Evolutionary conservation across 768 basidiomycete genomes (phyloP).

Genomic region (Leccinum subtestaceum): DNA sequence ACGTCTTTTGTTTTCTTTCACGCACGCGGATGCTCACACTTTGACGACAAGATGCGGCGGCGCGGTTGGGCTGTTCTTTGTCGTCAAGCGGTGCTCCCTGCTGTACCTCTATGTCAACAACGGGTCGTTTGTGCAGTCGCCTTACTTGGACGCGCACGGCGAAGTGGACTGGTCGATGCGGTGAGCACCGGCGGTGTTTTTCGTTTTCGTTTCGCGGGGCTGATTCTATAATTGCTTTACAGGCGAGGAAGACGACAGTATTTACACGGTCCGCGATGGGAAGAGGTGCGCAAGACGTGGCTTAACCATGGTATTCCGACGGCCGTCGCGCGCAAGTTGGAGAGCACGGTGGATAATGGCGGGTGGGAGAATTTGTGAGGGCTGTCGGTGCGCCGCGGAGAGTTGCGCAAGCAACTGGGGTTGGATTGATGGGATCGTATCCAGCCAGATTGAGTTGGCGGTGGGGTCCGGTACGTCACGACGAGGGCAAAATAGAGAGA

Average conservation of each 20-base stretch:
- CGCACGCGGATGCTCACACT: too few species aligned
- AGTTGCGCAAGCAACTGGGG: too few species aligned
- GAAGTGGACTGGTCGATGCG: conserved; percentile 92
- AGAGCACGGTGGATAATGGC: conserved; percentile 83
- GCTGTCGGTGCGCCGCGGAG: too few species aligned
- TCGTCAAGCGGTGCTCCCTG: conserved; percentile 88
- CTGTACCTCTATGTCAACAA: conserved; percentile 85
- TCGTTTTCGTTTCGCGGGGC: neutral
- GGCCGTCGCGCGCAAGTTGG: conserved; percentile 83
- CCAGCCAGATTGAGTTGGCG: too few species aligned
- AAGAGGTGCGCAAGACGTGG: conserved; percentile 91
- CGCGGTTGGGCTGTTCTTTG: conserved; percentile 83
- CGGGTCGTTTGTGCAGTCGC: conserved; percentile 85
- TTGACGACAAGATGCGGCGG: conserved; percentile 72
- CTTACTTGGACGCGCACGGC: conserved; percentile 92
- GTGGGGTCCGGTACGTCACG: too few species aligned
- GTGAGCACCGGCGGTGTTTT: conserved; percentile 35
- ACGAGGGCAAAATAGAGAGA: too few species aligned
- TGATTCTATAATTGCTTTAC: neutral
- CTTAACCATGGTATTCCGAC: conserved; percentile 87
- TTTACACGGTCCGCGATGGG: conserved; percentile 81
- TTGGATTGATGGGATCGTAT: too few species aligned
- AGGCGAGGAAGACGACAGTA: conserved; percentile 90
- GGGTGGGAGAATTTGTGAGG: conserved; percentile 84
- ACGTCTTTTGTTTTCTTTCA: conserved; percentile 34